These are phyloP conservation scores for Zygosaccharomyces lentus DNA, from an alignment of 805 yeast genomes.

Conservation along the genomic window DNA sequence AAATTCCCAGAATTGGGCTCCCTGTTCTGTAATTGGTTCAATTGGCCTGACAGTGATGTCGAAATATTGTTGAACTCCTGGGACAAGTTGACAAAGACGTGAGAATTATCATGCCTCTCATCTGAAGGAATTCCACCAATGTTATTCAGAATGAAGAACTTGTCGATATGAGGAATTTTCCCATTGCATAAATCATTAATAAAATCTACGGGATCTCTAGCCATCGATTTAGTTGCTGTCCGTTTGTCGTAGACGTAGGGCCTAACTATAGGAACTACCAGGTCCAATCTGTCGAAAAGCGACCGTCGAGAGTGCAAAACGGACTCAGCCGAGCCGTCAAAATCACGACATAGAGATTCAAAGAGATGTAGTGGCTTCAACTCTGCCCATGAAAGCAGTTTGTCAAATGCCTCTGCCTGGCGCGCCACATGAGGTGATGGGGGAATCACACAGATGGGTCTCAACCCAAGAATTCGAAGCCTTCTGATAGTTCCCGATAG, in stretches of 20 bases:
- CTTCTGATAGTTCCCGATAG: conserved; percentile 26
- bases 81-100: conserved; percentile 76
- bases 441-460: conserved; percentile 64
- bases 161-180: conserved; percentile 53
- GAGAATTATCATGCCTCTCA: conserved; percentile 76
- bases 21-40: conserved; percentile 9
- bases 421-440: conserved; percentile 21
- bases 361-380: conserved; percentile 26
- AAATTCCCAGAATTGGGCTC: conserved; percentile 19
- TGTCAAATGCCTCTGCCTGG: conserved; percentile 28
- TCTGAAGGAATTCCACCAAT: conserved; percentile 88
- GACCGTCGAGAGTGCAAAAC: conserved; percentile 15
- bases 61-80: conserved; percentile 54
- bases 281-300: conserved; percentile 15
- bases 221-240: conserved; percentile 39
- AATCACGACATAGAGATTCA: conserved; percentile 20
- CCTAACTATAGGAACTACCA: conserved; percentile 44
- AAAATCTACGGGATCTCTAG: conserved; percentile 38
- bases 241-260: conserved; percentile 66
- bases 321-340: conserved; percentile 19
- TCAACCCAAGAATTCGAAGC: conserved; percentile 49
- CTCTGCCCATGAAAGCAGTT: conserved; percentile 19
- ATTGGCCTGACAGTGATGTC: conserved; percentile 7
- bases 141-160: conserved; percentile 71
- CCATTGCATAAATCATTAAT: conserved; percentile 32